Base-by-base conservation (phyloP, 169 alveolate genomes). In the Cryptosporidium sp. region DNA sequence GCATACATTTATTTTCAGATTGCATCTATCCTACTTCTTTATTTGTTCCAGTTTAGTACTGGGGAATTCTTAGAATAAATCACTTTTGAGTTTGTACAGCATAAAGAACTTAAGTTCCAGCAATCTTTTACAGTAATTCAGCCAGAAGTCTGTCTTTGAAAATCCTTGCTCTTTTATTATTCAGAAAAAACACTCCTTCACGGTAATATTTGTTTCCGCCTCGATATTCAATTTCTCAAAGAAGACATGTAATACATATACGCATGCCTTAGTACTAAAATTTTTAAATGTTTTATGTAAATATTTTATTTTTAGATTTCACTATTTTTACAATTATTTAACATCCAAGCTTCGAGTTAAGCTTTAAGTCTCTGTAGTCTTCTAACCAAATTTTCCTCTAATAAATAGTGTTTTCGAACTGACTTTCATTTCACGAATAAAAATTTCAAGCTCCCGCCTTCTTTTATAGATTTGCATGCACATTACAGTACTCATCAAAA, bases 381-480 rank as follows among this genome's bases (percentile, higher is more conserved):
- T 7, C 29, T 55, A 55, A 21, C 16, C 21, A 37, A 10, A 41
- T n/a, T 55, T 55, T 21, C 10, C 1, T 21, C 9, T 18, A 48
- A 48, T 48, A 16, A 16, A 55, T 26, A n/a, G 21, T 26, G 21
- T 55, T 23, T 18, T n/a, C 21, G 9, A 26, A n/a, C 23, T 7
- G 1, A n/a, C 35, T 55, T 3, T 23, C 29, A 55, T 55, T 18
- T 55, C 16, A 0, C 23, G 8, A 55, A 21, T 16, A 55, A 50
- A 55, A 55, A 23, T n/a, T n/a, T n/a, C 5, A 4, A 73, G 3
- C 6, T 71, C 69, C 86, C 86, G 86, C 86, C 86, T 73, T 9
- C 33, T 37, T 73, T 73, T 73, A 37, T 73, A 73, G 86, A 73
- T 73, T 73, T 73, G 86, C 86, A 73, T 52, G 70, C 58, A 73